Evolutionary conservation across 2,329 filamentous ascomycete species (phyloP).

Genomic region (Venturia asperata): DNA sequence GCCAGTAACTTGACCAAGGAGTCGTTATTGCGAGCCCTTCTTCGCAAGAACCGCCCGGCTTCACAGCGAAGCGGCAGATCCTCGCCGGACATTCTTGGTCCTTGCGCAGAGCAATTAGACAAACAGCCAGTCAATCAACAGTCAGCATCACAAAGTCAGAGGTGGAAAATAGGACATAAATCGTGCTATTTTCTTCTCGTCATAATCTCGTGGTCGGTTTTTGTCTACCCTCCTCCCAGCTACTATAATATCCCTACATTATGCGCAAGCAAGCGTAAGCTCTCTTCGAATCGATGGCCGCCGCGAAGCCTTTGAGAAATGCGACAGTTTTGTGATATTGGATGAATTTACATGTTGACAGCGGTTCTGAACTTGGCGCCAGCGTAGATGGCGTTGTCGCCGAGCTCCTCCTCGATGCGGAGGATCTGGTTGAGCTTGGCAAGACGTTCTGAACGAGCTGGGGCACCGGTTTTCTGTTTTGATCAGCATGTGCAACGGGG

Average conservation of each 20-base stretch:
- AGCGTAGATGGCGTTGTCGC: constrained; percentile 83
- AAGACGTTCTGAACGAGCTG: constrained; percentile 91
- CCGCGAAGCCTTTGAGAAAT: background rate
- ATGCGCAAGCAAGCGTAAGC: background rate
- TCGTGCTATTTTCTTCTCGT: constrained; percentile 8
- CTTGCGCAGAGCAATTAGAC: background rate
- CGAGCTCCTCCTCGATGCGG: constrained; percentile 98
- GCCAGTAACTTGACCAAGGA: no score
- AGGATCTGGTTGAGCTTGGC: constrained; percentile 99
- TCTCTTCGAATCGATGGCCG: background rate
- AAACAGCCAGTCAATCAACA: background rate
- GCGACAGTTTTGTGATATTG: background rate
- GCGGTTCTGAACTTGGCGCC: constrained; percentile 86
- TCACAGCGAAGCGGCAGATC: background rate
- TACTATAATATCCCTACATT: background rate
- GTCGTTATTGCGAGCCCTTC: no score
- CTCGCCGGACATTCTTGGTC: background rate
- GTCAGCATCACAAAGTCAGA: background rate
- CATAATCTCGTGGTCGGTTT: constrained; percentile 7
- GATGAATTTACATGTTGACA: constrained; percentile 66
- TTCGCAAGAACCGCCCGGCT: no score
- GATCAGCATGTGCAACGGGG: constrained; percentile 15
- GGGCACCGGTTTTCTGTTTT: constrained; percentile 76
- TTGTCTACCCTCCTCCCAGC: background rate
- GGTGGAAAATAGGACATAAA: background rate